Conservation (phyloP, 352 stramenopile species). For the Pythium rhizo-oryzae region DNA sequence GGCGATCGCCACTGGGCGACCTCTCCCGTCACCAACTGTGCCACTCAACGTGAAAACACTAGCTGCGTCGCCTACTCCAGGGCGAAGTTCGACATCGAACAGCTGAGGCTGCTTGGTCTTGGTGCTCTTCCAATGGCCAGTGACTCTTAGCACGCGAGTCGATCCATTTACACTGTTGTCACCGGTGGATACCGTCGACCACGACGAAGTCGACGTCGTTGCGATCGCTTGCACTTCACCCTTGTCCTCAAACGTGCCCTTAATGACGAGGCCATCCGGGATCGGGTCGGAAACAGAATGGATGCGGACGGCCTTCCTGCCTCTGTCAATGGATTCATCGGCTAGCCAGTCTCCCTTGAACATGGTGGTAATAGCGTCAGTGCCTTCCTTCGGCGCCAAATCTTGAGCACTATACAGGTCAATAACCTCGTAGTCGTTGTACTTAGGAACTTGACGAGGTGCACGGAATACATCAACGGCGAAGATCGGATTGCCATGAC, state of each 20-base stretch:
- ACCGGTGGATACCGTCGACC: slow-evolving; percentile 34
- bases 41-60: slow-evolving; percentile 56
- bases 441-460: slow-evolving; percentile 82
- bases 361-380: slow-evolving; percentile 4
- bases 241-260: slow-evolving; percentile 71
- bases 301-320: slow-evolving; percentile 64
- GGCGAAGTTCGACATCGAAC: slow-evolving; percentile 74
- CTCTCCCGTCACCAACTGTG: slow-evolving; percentile 71
- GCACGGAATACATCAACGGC: slow-evolving; percentile 87
- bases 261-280: slow-evolving; percentile 54
- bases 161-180: slow-evolving; percentile 12
- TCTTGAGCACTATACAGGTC: slow-evolving; percentile 46
- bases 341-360: slow-evolving; percentile 80
- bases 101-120: slow-evolving; percentile 77
- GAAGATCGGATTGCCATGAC: slow-evolving; percentile 87
- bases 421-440: slow-evolving; percentile 90
- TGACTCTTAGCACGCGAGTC: slow-evolving; percentile 51
- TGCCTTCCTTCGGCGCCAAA: neutral
- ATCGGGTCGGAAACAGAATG: slow-evolving; percentile 62
- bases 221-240: slow-evolving; percentile 66
- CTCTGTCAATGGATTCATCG: slow-evolving; percentile 69
- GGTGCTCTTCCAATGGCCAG: slow-evolving; percentile 72
- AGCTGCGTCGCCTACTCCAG: slow-evolving; percentile 13
- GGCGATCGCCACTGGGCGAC: slow-evolving; percentile 51
- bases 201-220: slow-evolving; percentile 47